Evolutionary conservation across 441 rosid genomes (phyloP).

Genomic region (Erodium texanum): DNA sequence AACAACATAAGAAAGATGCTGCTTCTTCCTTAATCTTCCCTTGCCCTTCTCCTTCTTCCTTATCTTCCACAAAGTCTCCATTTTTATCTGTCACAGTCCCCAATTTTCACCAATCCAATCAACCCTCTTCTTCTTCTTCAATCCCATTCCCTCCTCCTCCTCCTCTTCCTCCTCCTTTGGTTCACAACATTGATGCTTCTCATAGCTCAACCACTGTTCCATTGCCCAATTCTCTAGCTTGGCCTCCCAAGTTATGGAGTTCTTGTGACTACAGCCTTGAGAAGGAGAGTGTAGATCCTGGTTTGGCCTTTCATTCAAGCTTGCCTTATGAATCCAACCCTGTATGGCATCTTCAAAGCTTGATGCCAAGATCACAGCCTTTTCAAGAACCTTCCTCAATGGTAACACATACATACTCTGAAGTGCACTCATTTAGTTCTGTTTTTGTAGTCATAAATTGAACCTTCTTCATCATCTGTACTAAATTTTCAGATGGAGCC

Average conservation of each 20-base stretch:
- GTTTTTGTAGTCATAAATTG: neutral
- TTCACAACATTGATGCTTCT: constrained; percentile 1
- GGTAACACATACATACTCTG: neutral
- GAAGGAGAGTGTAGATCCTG: constrained; percentile 18
- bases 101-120: constrained; percentile 4
- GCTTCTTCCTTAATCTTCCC: neutral
- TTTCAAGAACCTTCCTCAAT: constrained; percentile 13
- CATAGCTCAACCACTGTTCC: constrained; percentile 16
- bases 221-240: constrained; percentile 6
- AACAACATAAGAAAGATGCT: neutral
- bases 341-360: constrained; percentile 29
- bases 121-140: constrained; percentile 23
- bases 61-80: constrained; percentile 12
- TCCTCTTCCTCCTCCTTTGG: constrained; percentile 6
- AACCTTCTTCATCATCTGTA: neutral
- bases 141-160: constrained; percentile 16
- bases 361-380: constrained; percentile 25
- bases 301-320: neutral
- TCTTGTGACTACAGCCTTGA: constrained; percentile 21
- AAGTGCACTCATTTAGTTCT: neutral
- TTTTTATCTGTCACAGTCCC: constrained; percentile 17
- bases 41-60: no score
- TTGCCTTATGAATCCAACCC: constrained; percentile 19
- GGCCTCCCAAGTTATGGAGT: constrained; percentile 22
- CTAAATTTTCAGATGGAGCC: constrained; percentile 3